Base-by-base conservation (phyloP, 345 rosid genomes). In the Nasturtium officinale region DNA sequence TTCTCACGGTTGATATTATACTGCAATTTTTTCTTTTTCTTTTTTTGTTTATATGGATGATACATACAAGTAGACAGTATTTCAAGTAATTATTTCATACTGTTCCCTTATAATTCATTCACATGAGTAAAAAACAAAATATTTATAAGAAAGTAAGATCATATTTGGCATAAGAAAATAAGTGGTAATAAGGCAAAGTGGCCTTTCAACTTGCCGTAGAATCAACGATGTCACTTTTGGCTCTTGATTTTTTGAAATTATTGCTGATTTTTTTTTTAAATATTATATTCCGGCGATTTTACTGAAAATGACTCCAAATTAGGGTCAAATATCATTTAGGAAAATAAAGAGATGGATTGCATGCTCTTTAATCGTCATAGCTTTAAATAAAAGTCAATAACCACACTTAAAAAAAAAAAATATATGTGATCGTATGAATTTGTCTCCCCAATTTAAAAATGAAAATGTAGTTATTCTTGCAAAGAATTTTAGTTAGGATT, bases 191-290 rank as follows among this genome's bases (percentile, higher is more conserved):
- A 56, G 71, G 67, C 71, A 76, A 59, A 70, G 15, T 70, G 71
- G 66, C 79, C 79, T 63, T 76, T 69, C 79, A 69, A 77, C 61
- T 63, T 69, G 61, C 35, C 55, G 3, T 70, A 76, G 61, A 76
- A 70, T 76, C 79, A 68, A 52, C 40, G 25, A 33, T 66, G 7
- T 51, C 63, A 53, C 33, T 68, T 75, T 75, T 75, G 74, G 57
- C 79, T 75, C 79, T 68, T 68, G 26, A 68, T 23, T 59, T 54
- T 38, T 61, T 33, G 1, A 29, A 12, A 52, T 32, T 30, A 51
- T 52, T 45, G 33, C 33, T 33, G 20, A 67, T 52, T 23, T 23
- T 23, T 23, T 1, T 23, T 23, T 23, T 23, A 23, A 23, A 23
- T 1, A 67, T 51, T 59, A 30, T 21, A 23, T 50, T 26, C 51